Conservation (phyloP, 2,329 filamentous ascomycete species). For the Epichloe gansuensis region DNA sequence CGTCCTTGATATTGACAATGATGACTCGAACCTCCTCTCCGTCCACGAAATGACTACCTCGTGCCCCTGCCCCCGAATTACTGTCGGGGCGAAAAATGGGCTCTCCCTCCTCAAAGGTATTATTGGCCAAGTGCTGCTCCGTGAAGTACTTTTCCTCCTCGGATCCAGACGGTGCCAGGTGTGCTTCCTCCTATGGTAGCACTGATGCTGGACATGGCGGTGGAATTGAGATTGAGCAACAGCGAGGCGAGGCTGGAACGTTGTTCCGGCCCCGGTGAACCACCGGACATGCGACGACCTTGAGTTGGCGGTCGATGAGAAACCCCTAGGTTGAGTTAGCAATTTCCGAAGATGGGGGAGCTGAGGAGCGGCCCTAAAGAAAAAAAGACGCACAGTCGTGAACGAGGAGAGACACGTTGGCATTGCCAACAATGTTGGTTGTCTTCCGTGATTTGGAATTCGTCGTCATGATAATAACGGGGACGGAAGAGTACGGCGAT, state of each 20-base stretch:
- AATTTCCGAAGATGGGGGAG: not conserved
- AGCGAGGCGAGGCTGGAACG: constrained; percentile 70
- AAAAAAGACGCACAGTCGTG: constrained; percentile 57
- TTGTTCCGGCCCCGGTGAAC: constrained; percentile 51
- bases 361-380: not conserved
- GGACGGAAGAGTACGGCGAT: constrained; percentile 53
- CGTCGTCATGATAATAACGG: constrained; percentile 93
- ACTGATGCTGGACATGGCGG: constrained; percentile 75
- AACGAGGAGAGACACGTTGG: constrained; percentile 83
- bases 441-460: constrained; percentile 70
- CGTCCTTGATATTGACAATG: constrained; percentile 70
- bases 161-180: constrained; percentile 57
- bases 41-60: constrained; percentile 58
- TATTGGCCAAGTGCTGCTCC: constrained; percentile 77
- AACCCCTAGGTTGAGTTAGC: constrained; percentile 44
- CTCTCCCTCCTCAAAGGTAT: constrained; percentile 59
- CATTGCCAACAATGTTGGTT: constrained; percentile 70
- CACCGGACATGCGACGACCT: constrained; percentile 42
- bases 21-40: constrained; percentile 80
- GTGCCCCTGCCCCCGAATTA: constrained; percentile 36
- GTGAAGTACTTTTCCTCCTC: constrained; percentile 80
- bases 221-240: constrained; percentile 82
- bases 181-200: constrained; percentile 83
- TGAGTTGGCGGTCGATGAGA: constrained; percentile 79
- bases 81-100: constrained; percentile 19